phyloP scores from a whole-genome alignment of 2,329 filamentous ascomycete species.

The Calcarisporium arbuscula region DNA sequence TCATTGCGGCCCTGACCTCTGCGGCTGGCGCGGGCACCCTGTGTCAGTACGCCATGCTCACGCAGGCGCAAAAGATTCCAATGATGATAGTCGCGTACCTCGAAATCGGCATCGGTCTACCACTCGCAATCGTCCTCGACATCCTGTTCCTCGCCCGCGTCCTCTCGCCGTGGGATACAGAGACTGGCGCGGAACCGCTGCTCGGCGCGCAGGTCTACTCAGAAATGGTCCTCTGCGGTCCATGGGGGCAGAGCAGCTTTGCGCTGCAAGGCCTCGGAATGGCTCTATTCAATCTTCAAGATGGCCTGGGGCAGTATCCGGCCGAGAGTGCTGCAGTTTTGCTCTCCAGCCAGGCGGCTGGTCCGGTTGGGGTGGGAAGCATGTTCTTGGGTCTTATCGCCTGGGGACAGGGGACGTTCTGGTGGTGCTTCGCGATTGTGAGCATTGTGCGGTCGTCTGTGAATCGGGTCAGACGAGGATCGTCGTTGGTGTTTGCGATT shows the following conservation, averaged over 20 bases:
- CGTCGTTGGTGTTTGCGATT: constrained; percentile 20
- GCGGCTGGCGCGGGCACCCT: constrained; percentile 28
- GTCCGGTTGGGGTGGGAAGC: constrained; percentile 23
- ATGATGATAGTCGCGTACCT: constrained; percentile 34
- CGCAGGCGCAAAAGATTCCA: constrained; percentile 24
- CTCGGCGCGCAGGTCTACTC: constrained; percentile 18
- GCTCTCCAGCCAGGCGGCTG: constrained; percentile 24
- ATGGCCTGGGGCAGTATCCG: background rate
- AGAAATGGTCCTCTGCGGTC: constrained; percentile 33
- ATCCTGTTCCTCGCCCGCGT: constrained; percentile 26
- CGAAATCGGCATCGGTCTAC: constrained; percentile 26
- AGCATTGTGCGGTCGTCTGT: constrained; percentile 20
- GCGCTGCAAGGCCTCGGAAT: constrained; percentile 30
- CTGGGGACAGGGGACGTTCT: constrained; percentile 34
- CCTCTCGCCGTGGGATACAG: constrained; percentile 15
- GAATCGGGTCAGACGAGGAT: constrained; percentile 10
- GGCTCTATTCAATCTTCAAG: constrained; percentile 15
- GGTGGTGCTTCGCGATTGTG: constrained; percentile 32
- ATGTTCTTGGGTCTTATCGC: constrained; percentile 28
- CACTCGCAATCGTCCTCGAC: constrained; percentile 23
- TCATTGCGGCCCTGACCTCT: constrained; percentile 31
- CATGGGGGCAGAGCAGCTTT: constrained; percentile 31
- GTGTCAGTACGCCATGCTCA: constrained; percentile 21
- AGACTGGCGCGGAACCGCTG: constrained; percentile 1
- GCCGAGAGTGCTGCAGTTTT: background rate